phyloP scores from a whole-genome alignment of 169 alveolate genomes.

The Eimeria falciformis region DNA sequence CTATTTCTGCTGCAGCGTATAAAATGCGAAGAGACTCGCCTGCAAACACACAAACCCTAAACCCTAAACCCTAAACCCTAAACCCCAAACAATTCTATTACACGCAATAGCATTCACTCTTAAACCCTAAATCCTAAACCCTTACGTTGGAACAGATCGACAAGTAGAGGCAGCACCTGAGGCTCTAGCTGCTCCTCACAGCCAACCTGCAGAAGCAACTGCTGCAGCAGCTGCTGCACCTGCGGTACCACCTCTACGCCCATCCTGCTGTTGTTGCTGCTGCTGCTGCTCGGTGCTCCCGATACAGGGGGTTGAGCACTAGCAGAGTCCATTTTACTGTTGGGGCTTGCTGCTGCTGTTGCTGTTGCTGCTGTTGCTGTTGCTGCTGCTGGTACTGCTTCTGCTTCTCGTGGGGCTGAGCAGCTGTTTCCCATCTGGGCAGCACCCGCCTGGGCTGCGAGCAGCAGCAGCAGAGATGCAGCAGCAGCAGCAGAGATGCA shows the following conservation, averaged over 20 bases:
- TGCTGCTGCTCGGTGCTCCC: not conserved
- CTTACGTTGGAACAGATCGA: slow-evolving; percentile 2
- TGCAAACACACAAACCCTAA: not conserved
- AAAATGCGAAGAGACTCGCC: slow-evolving; percentile 19
- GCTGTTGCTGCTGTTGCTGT: slow-evolving; percentile 2
- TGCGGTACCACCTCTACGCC: slow-evolving; percentile 23
- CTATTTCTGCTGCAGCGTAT: slow-evolving; percentile 6
- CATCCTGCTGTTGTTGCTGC: not conserved
- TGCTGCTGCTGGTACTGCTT: not conserved
- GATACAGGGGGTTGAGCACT: not conserved
- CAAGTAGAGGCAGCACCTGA: slow-evolving; percentile 10
- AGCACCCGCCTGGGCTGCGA: not conserved
- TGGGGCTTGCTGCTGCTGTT: not conserved
- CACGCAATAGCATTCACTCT: not conserved
- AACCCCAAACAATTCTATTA: not conserved
- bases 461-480: not conserved
- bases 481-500: not conserved
- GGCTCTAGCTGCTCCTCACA: slow-evolving; percentile 29
- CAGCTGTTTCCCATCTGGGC: not conserved
- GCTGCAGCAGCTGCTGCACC: slow-evolving; percentile 26
- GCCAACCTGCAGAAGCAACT: slow-evolving; percentile 6
- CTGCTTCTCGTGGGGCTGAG: not conserved
- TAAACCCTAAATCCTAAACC: slow-evolving; percentile 14
- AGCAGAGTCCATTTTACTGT: not conserved
- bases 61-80: slow-evolving; percentile 35